Conservation (phyloP, 495 filamentous ascomycete genomes). For the Xylaria acuta region DNA sequence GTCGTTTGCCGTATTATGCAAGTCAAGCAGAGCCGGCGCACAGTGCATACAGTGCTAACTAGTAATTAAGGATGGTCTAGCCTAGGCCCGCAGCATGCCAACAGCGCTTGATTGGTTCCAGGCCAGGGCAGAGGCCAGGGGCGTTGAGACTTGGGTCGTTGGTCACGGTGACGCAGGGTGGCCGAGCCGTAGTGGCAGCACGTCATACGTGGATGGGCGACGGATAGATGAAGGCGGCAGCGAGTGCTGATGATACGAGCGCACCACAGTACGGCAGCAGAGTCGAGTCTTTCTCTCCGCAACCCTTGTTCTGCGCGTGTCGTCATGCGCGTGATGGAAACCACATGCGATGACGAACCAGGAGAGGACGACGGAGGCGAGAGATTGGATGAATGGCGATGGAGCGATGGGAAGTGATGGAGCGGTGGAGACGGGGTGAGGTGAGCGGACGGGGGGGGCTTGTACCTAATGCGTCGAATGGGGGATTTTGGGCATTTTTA, state of each 20-base stretch:
- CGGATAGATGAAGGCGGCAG: neutral
- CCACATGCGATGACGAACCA: conserved; percentile 6
- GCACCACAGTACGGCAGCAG: conserved; percentile 12
- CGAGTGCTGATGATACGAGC: neutral
- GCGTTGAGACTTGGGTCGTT: neutral
- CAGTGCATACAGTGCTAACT: neutral
- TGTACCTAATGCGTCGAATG: conserved; percentile 6
- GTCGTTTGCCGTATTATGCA: neutral
- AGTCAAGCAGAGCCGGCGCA: neutral
- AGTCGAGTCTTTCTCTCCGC: neutral
- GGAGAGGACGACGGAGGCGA: neutral
- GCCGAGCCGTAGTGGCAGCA: conserved; percentile 8
- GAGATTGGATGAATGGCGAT: conserved; percentile 4
- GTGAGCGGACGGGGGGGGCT: neutral
- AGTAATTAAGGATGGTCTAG: neutral
- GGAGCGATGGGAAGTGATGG: neutral
- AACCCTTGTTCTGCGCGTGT: neutral
- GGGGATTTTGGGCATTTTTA: neutral
- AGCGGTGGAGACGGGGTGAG: conserved; percentile 16
- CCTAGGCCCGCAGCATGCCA: neutral
- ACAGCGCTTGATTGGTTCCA: neutral
- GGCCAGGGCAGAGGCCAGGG: neutral
- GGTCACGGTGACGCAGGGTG: neutral
- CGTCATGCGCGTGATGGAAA: conserved; percentile 24
- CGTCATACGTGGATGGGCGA: conserved; percentile 11